Base-by-base conservation (phyloP, 2,329 filamentous ascomycete genomes). In the Anthostomella pinea region DNA sequence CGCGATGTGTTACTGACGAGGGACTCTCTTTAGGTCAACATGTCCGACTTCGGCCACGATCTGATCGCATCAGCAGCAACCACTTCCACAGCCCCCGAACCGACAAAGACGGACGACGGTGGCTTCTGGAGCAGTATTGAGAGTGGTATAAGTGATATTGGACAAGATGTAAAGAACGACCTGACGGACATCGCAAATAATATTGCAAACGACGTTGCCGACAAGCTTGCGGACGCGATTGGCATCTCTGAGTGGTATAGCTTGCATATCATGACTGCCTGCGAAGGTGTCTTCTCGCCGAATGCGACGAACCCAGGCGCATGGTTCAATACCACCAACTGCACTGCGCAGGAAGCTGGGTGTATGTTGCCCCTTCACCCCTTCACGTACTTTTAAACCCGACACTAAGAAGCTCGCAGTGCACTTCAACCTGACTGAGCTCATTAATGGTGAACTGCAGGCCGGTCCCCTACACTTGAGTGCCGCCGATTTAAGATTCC, bases 171-270 rank as follows among this genome's bases (percentile, higher is more conserved):
- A 37, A 58, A 59, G 33, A 52, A 64, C 23, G 57, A 61, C 7
- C 55, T 63, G 39, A 58, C 57, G 31, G 61, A 63, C 26, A 53
- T 60, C 28, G 40, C 71, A 41, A 66, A 67, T 45, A 57, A 67
- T 20, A 50, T 70, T 21, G 56, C 59, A 5, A 61, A 65, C 37
- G 58, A 66, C 6, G 43, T 67, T 24, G 64, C 64, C 23, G 68
- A 66, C 38, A 47, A 66, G 34, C 33, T 72, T 29, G 58, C 63
- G 31, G 57, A 63, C 9, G 58, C 62, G n/a, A 56, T 74, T 18
- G 69, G 70, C 16, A 65, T 75, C 37, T 63, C 65, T 1, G 60
- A 74, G 41, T 75, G 71, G 71, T 75, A 74, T 48, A 73, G 69
- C 11, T 42, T 75, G 19, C 71, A 75, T 45, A 46, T 75, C 48